Percentiles rank a stretch among this genome's conserved stretches.
phyloP scores from a whole-genome alignment of 345 rosid genomes.

The Syzygium oleosum region DNA sequence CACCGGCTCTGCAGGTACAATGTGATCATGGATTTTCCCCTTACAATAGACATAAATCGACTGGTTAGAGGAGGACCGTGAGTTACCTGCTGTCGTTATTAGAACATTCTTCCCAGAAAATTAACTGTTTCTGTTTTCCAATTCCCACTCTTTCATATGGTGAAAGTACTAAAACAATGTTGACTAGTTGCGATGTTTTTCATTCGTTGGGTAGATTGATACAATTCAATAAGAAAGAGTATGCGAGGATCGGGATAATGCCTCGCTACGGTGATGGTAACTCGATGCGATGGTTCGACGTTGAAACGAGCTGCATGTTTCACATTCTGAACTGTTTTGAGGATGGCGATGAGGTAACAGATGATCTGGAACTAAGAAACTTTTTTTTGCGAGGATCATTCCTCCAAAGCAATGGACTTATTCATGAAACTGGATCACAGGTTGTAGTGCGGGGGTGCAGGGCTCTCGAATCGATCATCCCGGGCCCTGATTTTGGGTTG shows the following conservation, averaged over 20 bases:
- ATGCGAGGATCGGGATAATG: slow-evolving; percentile 39
- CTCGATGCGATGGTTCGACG: slow-evolving; percentile 31
- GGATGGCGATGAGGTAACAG: slow-evolving; percentile 30
- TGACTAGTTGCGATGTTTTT: neutral
- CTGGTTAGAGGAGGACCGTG: slow-evolving; percentile 41
- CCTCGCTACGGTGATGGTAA: slow-evolving; percentile 38
- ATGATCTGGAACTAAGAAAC: neutral
- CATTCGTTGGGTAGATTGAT: slow-evolving; percentile 12
- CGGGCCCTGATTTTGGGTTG: slow-evolving; percentile 20
- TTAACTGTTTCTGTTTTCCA: neutral
- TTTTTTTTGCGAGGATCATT: neutral
- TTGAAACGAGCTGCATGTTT: slow-evolving; percentile 21
- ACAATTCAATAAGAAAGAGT: slow-evolving; percentile 19
- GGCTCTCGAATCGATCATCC: slow-evolving; percentile 26
- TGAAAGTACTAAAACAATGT: neutral
- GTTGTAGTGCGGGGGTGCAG: slow-evolving; percentile 37
- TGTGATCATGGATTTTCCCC: slow-evolving; percentile 37
- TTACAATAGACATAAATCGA: slow-evolving; percentile 21
- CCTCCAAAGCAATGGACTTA: neutral
- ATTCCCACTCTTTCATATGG: neutral
- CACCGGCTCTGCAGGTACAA: slow-evolving; percentile 23
- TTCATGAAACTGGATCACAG: slow-evolving; percentile 4
- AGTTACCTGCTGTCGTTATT: slow-evolving; percentile 9
- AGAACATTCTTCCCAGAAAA: neutral
- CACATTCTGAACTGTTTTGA: slow-evolving; percentile 42